Percentiles rank a stretch among this genome's conserved stretches.
These are phyloP conservation scores for Lactifluus volemus DNA, from an alignment of 768 basidiomycete genomes.

Conservation along the genomic window DNA sequence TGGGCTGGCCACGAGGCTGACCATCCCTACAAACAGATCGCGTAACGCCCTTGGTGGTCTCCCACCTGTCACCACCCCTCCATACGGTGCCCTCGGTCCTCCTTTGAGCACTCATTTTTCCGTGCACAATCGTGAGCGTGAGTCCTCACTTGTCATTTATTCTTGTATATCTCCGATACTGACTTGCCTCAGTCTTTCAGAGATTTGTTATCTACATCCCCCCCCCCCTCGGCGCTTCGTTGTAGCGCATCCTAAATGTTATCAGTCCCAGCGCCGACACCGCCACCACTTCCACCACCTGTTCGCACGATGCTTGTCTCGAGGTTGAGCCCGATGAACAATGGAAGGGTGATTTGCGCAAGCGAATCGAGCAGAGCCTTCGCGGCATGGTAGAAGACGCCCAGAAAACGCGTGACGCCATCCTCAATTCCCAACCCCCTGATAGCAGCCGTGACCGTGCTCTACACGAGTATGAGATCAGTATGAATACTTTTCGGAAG, in stretches of 20 bases:
- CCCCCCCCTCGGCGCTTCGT: constrained; percentile 10
- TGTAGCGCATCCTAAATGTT: constrained; percentile 16
- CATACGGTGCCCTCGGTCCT: constrained; percentile 4
- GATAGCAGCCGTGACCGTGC: constrained; percentile 10
- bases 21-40: constrained; percentile 10
- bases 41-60: constrained; percentile 9
- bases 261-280: constrained; percentile 7
- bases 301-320: constrained; percentile 6
- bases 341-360: constrained; percentile 16
- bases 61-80: constrained; percentile 9
- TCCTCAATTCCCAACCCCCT: background rate
- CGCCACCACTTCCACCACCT: constrained; percentile 13
- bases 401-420: constrained; percentile 4
- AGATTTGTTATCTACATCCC: constrained; percentile 7
- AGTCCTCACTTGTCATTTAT: background rate
- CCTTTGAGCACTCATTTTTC: constrained; percentile 5
- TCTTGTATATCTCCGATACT: background rate
- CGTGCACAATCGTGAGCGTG: constrained; percentile 5
- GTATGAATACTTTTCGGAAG: constrained; percentile 13
- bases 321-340: constrained; percentile 16
- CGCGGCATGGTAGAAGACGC: constrained; percentile 15
- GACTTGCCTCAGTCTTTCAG: background rate
- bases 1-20: constrained; percentile 21
- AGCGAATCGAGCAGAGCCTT: constrained; percentile 15
- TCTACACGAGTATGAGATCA: constrained; percentile 4